Evolutionary conservation across 2,329 filamentous ascomycete species (phyloP).

Genomic region (Mycosphaerella arachidis): DNA sequence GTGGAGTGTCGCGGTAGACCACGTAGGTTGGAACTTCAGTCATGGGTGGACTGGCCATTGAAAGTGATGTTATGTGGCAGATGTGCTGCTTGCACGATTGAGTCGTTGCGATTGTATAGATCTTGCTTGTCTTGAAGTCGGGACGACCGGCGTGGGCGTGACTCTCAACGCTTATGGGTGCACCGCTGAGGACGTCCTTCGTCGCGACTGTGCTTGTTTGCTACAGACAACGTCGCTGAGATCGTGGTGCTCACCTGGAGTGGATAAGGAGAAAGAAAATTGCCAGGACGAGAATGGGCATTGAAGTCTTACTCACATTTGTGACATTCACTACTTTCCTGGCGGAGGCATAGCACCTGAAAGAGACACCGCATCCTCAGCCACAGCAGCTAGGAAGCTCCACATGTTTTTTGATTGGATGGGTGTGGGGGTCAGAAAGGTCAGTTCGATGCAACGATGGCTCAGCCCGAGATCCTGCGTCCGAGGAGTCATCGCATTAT

Average conservation of each 20-base stretch:
- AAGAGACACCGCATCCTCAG: no score
- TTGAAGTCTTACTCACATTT: background rate
- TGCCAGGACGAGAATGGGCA: background rate
- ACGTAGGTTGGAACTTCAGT: constrained; percentile 25
- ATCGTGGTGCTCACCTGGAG: background rate
- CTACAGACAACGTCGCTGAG: background rate
- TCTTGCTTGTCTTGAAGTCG: background rate
- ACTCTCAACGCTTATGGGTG: background rate
- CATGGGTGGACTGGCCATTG: constrained; percentile 20
- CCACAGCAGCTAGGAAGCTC: no score
- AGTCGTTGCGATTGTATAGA: background rate
- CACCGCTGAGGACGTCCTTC: background rate
- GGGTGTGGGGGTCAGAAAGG: background rate
- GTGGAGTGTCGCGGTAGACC: constrained; percentile 32
- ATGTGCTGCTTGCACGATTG: background rate
- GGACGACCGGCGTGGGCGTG: background rate
- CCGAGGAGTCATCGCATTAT: background rate
- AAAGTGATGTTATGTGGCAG: background rate
- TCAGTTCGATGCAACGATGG: background rate
- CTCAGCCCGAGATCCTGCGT: background rate
- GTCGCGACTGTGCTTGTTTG: background rate
- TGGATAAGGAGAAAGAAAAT: background rate
- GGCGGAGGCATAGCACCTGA: no score
- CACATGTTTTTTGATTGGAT: no score
- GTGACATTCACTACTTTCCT: background rate